Base-by-base conservation (phyloP, 768 basidiomycete species). In the Mycena alexandri region DNA sequence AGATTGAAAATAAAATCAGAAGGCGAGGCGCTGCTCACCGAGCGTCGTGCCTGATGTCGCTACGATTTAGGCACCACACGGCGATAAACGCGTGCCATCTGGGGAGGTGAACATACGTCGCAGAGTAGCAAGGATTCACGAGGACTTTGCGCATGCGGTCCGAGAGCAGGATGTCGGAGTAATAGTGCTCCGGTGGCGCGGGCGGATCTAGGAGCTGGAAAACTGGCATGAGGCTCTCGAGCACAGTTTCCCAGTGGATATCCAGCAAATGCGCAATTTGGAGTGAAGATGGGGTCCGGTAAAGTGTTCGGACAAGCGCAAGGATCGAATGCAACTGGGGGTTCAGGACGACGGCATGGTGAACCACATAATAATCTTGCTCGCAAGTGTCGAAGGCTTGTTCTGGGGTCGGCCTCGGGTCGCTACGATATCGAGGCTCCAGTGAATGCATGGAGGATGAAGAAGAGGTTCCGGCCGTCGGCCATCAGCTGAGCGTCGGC, bases 21-120 rank as follows among this genome's bases (percentile, higher is more conserved):
- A 3, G 14, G 17, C 10, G 16, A 7, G 11, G 51, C 3, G 25
- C 19, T 29, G n/a, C 61, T 43, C 41, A 62, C 61, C 51, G 61
- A n/a, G 61, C 61, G 33, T 62, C 52, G 24, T 46, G 46, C 1
- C 46, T 53, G 61, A 53, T 13, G 16, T 14, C 46, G 33, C 51
- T 62, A 12, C 61, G 51, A 11, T 29, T 16, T 6, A 62, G 17
- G 17, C 52, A 62, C 61, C 61, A 62, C 42, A 51, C n/a, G 1
- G 61, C 61, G 29, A 62, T n/a, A 6, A 44, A 43, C 10, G 61
- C 61, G 11, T 62, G 61, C 61, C 61, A 53, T 29, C 14, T 46
- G 6, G 25, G 43, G 10, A 14, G 29, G 36, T 54, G 41, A 2
- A 62, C 51, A 14, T 42, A 44, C n/a, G 50, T 52, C 41, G 36